Conservation (phyloP, 352 stramenopile species). For the Globisporangium echinulatum region DNA sequence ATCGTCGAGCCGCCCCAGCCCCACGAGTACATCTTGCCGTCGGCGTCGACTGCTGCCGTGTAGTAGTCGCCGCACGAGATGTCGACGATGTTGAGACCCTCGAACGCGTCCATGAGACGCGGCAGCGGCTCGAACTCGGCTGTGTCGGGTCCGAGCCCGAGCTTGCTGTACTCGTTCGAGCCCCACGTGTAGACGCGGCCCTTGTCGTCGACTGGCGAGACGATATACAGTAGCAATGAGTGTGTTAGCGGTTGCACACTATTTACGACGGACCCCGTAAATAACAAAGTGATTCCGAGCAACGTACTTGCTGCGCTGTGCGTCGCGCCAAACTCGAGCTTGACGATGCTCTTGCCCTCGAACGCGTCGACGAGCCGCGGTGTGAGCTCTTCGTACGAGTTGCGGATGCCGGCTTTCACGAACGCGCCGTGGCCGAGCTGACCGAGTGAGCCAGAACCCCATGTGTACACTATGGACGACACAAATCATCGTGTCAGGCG, state of each 20-base stretch:
- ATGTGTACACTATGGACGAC: constrained; percentile 42
- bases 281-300: background rate
- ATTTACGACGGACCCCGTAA: background rate
- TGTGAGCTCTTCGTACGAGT: constrained; percentile 77
- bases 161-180: constrained; percentile 88
- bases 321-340: constrained; percentile 68
- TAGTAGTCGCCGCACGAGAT: constrained; percentile 85
- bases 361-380: constrained; percentile 69
- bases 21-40: constrained; percentile 90
- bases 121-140: constrained; percentile 51
- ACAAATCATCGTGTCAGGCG: too few species aligned
- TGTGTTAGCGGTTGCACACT: background rate
- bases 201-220: constrained; percentile 50
- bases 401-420: constrained; percentile 81
- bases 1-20: constrained; percentile 84
- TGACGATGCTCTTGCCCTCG: constrained; percentile 49
- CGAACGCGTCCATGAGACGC: constrained; percentile 55
- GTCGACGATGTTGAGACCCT: constrained; percentile 72
- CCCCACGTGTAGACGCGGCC: constrained; percentile 79
- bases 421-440: constrained; percentile 78
- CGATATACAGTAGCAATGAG: constrained; percentile 4
- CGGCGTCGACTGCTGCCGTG: constrained; percentile 76
- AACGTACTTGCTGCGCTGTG: constrained; percentile 76
- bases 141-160: constrained; percentile 41
- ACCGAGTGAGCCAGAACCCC: constrained; percentile 79